phyloP scores from a whole-genome alignment of 805 yeast genomes.

The Ogataea degrootiae region DNA sequence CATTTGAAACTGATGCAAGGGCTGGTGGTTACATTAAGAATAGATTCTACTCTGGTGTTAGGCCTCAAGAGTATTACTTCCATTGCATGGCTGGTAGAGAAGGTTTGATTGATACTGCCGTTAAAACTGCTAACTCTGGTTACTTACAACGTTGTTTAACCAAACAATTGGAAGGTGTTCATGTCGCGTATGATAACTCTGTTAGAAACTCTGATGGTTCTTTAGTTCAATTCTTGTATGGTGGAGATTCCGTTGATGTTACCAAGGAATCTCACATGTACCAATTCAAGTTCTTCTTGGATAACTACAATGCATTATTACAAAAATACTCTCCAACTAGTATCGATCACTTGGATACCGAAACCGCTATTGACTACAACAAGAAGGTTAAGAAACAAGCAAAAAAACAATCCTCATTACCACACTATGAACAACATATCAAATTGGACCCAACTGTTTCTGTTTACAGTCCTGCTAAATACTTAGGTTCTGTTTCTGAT shows the following conservation, averaged over 20 bases:
- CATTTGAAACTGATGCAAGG: constrained; percentile 93
- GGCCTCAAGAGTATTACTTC: constrained; percentile 98
- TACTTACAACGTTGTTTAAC: constrained; percentile 97
- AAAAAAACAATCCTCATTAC: constrained; percentile 57
- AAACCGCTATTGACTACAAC: constrained; percentile 69
- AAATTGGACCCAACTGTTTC: constrained; percentile 89
- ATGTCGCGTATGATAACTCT: constrained; percentile 87
- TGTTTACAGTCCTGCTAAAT: constrained; percentile 80
- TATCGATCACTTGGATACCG: constrained; percentile 75
- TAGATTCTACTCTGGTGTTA: constrained; percentile 94
- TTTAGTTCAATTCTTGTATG: constrained; percentile 89
- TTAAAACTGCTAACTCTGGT: constrained; percentile 96
- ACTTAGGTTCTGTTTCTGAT: constrained; percentile 91
- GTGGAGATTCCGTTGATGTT: constrained; percentile 95
- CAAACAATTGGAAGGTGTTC: constrained; percentile 96
- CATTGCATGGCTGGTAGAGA: constrained; percentile 99
- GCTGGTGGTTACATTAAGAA: constrained; percentile 99
- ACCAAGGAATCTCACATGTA: constrained; percentile 92
- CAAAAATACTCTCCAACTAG: constrained; percentile 83
- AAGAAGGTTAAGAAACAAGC: constrained; percentile 75
- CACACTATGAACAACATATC: constrained; percentile 55
- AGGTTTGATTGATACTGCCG: constrained; percentile 99
- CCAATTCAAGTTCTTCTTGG: constrained; percentile 88
- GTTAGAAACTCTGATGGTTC: constrained; percentile 96
- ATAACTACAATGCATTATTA: constrained; percentile 82